Evolutionary conservation across 352 stramenopile species (phyloP), one percentile per base, ranked within the genome.

Genomic region (Salisapilia sapeloensis): DNA sequence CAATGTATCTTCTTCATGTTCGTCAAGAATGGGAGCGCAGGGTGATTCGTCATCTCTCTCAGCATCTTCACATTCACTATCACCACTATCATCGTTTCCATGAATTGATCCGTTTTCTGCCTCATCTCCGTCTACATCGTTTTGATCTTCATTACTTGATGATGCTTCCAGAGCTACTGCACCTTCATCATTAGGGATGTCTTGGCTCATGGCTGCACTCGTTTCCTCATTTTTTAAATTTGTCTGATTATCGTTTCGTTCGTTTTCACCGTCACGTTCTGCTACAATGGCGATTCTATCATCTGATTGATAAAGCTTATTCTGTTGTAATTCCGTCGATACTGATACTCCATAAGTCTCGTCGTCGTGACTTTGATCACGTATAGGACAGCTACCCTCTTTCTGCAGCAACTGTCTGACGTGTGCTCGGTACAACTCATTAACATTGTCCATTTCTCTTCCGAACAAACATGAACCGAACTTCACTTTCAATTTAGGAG

Each of bases 41-140:
- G n/a, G 16, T 24, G 23, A 18, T 4, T 6, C 13, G n/a, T 56
- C 44, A 1, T 35, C 26, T 7, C 19, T 12, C 16, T 36, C 18
- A 6, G 42, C 25, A 4, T 39, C 26, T 4, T 20, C 29, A 2
- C 35, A 32, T 13, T 31, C 38, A n/a, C 52, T 28, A 10, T 48
- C 43, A 6, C 56, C 49, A 1, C 49, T 48, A 3, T 38, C 44
- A 11, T 71, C 56, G 4, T 34, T 17, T 15, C 40, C 44, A 21
- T 78, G 60, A 24, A 54, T 65, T 12, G 24, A 42, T 8, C 67
- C 60, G 29, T 75, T 54, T 22, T 63, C 54, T 9, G 46, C 49
- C 17, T 61, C 61, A 6, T 60, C 50, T 20, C 60, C 40, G 2
- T 12, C 36, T 23, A 38, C 40, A 19, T 58, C 42, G 15, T 31